phyloP scores from a whole-genome alignment of 1,284 basidiomycete species.

The Malassezia brasiliensis region DNA sequence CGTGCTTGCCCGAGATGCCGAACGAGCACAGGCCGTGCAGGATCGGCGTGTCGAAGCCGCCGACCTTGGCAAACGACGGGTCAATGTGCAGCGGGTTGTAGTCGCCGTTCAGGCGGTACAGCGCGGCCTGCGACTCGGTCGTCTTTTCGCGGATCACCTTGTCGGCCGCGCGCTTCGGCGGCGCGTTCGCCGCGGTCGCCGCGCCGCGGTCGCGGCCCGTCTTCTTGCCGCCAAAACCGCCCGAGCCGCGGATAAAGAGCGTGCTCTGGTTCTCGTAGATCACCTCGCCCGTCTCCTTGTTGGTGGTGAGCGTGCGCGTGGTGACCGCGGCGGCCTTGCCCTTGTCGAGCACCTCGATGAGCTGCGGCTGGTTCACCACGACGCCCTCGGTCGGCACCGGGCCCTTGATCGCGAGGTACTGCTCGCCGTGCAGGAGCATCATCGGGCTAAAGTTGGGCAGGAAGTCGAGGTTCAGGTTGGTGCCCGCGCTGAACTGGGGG shows the following conservation, averaged over 20 bases:
- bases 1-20: slow-evolving; percentile 89
- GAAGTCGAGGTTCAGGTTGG: slow-evolving; percentile 60
- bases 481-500: slow-evolving; percentile 62
- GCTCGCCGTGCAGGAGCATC: slow-evolving; percentile 95
- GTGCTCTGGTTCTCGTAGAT: slow-evolving; percentile 91
- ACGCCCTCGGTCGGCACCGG: slow-evolving; percentile 77
- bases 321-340: slow-evolving; percentile 40
- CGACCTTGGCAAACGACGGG: slow-evolving; percentile 83
- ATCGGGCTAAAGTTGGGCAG: slow-evolving; percentile 89
- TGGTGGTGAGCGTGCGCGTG: slow-evolving; percentile 23
- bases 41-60: slow-evolving; percentile 80
- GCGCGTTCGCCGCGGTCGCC: slow-evolving; percentile 71
- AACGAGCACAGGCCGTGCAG: slow-evolving; percentile 73
- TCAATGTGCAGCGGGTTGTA: slow-evolving; percentile 86
- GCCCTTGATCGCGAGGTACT: slow-evolving; percentile 78
- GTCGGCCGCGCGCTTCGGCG: slow-evolving; percentile 54
- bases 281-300: slow-evolving; percentile 58
- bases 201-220: slow-evolving; percentile 76
- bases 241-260: slow-evolving; percentile 82
- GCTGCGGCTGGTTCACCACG: slow-evolving; percentile 63
- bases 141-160: slow-evolving; percentile 43
- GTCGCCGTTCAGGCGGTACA: slow-evolving; percentile 54
- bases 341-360: slow-evolving; percentile 54
- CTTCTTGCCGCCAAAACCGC: slow-evolving; percentile 89
- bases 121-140: slow-evolving; percentile 57